Evolutionary conservation across 495 filamentous ascomycete species (phyloP).

Genomic region (Penicillium flavigenum): DNA sequence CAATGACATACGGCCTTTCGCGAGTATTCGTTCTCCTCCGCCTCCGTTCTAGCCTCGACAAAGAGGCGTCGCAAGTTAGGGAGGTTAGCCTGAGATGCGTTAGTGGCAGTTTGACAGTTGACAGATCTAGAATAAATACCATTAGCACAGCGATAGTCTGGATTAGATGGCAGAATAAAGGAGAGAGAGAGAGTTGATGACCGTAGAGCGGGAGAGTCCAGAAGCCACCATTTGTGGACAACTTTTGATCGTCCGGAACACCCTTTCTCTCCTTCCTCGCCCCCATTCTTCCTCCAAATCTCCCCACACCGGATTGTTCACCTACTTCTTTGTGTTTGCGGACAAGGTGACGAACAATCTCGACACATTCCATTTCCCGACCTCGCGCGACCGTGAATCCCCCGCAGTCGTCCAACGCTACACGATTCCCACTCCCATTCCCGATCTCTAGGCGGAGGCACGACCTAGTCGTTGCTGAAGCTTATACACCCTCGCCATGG

Average conservation of each 20-base stretch:
- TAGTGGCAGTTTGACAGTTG: conserved; percentile 4
- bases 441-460: conserved; percentile 42
- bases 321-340: conserved; percentile 6
- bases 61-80: conserved; percentile 95
- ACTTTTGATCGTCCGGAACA: conserved; percentile 37
- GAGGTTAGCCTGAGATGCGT: conserved; percentile 66
- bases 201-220: conserved; percentile 22
- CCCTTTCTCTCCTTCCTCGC: conserved; percentile 26
- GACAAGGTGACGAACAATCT: conserved; percentile 19
- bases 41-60: conserved; percentile 89
- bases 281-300: conserved; percentile 9
- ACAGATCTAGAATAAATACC: conserved; percentile 12
- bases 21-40: conserved; percentile 92
- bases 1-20: conserved; percentile 68
- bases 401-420: conserved; percentile 40
- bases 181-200: conserved; percentile 12
- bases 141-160: conserved; percentile 9
- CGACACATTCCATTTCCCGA: conserved; percentile 10
- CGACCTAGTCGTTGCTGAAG: conserved; percentile 51
- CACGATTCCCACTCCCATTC: conserved; percentile 25
- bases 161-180: conserved; percentile 20
- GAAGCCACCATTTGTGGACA: conserved; percentile 45
- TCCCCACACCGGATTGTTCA: conserved; percentile 11
- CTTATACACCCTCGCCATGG: conserved; percentile 57
- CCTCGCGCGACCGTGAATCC: conserved; percentile 40